Percentiles rank a stretch among this genome's conserved stretches.
Evolutionary conservation across 495 filamentous ascomycete species (phyloP).

Genomic region (Tuber brumale): DNA sequence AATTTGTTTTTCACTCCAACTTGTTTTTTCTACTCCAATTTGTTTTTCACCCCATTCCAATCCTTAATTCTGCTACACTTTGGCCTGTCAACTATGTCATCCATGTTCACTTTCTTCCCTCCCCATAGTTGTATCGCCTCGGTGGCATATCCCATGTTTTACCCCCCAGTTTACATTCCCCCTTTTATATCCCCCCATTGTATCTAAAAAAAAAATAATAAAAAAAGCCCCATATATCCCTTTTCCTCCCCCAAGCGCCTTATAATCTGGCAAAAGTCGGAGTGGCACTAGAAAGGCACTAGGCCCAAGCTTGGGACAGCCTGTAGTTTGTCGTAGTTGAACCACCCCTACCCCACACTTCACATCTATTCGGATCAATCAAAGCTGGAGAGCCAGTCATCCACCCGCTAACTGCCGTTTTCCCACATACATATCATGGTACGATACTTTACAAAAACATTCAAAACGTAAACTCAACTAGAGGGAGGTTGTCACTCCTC

Average conservation of each 20-base stretch:
- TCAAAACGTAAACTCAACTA: no score
- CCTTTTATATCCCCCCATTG: no score
- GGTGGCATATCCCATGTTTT: no score
- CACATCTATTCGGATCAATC: neutral
- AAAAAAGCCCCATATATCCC: neutral
- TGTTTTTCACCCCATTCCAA: no score
- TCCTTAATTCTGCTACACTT: neutral
- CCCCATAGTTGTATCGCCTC: neutral
- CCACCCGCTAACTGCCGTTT: neutral
- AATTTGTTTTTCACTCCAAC: neutral
- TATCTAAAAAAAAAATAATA: neutral
- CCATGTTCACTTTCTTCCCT: neutral
- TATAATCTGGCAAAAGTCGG: neutral
- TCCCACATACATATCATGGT: no score
- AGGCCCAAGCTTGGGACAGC: neutral
- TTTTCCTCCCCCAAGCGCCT: neutral
- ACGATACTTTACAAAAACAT: no score
- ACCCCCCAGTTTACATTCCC: no score
- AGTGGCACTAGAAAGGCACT: neutral
- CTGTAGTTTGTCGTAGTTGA: neutral
- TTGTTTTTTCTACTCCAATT: neutral
- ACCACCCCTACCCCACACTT: neutral
- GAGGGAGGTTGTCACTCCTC: no score
- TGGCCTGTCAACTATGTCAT: neutral
- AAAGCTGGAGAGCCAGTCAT: neutral